These are phyloP conservation scores for Solanum hybrid DNA, from an alignment of 305 asterid species.

Conservation along the genomic window DNA sequence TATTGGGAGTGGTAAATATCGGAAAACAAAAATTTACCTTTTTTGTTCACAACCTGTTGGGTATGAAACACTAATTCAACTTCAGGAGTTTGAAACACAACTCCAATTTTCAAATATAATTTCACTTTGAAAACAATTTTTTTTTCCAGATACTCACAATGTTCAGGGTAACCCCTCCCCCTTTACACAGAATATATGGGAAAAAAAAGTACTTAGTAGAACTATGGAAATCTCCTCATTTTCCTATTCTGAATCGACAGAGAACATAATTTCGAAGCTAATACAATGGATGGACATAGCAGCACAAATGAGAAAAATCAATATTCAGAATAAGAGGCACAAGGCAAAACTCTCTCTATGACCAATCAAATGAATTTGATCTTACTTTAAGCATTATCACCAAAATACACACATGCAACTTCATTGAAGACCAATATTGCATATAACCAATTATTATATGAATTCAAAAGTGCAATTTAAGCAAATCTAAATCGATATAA, in stretches of 20 bases:
- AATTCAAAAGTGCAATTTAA: neutral
- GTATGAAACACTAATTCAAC: neutral
- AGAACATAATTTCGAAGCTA: too few relatives aligned
- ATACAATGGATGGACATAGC: neutral
- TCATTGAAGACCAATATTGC: neutral
- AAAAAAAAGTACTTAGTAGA: too few relatives aligned
- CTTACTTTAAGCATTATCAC: neutral
- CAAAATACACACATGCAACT: neutral
- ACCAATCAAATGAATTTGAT: neutral
- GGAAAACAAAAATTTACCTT: too few relatives aligned
- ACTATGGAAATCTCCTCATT: too few relatives aligned
- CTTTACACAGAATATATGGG: too few relatives aligned
- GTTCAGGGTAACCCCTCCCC: too few relatives aligned
- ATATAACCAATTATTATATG: neutral
- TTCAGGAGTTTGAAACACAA: neutral
- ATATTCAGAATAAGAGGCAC: rapidly evolving
- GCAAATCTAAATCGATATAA: neutral
- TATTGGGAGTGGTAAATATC: too few relatives aligned
- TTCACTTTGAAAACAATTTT: too few relatives aligned
- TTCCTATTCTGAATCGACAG: too few relatives aligned
- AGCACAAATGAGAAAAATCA: neutral
- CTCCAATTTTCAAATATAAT: too few relatives aligned
- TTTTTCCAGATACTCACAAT: too few relatives aligned
- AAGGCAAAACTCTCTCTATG: neutral
- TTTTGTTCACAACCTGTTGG: neutral